Percentiles rank a stretch among this genome's conserved stretches.
phyloP scores from a whole-genome alignment of 2,329 filamentous ascomycete genomes.

The Sordariomycetes sp. region DNA sequence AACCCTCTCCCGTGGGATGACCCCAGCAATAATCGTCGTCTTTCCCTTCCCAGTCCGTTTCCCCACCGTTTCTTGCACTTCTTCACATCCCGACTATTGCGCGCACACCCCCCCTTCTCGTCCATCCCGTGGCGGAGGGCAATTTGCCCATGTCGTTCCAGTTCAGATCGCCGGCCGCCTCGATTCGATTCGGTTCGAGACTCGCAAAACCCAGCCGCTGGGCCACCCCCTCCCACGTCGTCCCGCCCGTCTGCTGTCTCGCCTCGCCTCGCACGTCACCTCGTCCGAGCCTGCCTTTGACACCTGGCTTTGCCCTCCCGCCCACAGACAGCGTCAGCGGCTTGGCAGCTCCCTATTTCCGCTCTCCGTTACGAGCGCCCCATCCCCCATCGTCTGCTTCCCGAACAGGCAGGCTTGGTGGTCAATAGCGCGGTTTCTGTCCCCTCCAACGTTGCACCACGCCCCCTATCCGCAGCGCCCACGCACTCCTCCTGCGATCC shows the following conservation, averaged over 20 bases:
- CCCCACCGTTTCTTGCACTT: not conserved
- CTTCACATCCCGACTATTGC: not conserved
- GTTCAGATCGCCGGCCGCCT: not conserved
- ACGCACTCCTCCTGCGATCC: not conserved
- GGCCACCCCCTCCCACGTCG: not conserved
- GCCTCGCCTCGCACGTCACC: not conserved
- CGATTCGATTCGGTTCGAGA: constrained; percentile 2
- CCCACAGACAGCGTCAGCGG: not conserved
- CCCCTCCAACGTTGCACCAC: not conserved
- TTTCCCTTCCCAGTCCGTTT: not conserved
- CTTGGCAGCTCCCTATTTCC: not conserved
- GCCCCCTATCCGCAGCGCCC: not conserved
- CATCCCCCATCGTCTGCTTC: not conserved
- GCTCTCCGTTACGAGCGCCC: not conserved
- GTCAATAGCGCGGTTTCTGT: not conserved
- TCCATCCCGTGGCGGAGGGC: not conserved
- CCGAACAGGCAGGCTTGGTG: constrained; percentile 1
- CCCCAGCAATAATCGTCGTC: not conserved
- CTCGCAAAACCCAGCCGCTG: not conserved
- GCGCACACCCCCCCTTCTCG: not conserved
- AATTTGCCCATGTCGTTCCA: not conserved
- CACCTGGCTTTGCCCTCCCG: not conserved
- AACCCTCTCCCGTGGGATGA: not conserved
- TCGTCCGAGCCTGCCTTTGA: too few species aligned
- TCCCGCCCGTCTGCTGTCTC: not conserved